phyloP scores from a whole-genome alignment of 148 eudicot species.

The Rhododendron griersonianum region DNA sequence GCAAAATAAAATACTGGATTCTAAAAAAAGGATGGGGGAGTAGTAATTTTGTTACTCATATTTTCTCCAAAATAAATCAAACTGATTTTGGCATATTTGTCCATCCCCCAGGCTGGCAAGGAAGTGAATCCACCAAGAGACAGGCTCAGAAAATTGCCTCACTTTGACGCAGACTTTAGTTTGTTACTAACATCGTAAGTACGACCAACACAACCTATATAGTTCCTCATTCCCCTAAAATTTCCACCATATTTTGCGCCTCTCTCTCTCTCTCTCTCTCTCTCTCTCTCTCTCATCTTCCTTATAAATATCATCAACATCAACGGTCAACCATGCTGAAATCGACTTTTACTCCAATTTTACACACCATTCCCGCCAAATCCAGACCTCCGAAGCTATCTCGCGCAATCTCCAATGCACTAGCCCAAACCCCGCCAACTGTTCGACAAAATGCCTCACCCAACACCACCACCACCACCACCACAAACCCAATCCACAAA shows the following conservation, averaged over 20 bases:
- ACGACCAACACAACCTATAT: background rate
- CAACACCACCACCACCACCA: constrained; percentile 15
- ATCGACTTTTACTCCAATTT: constrained; percentile 35
- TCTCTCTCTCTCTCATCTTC: background rate
- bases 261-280: background rate
- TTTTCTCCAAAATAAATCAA: no score
- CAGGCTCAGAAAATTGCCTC: background rate
- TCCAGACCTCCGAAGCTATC: constrained; percentile 22
- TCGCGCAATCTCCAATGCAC: constrained; percentile 13
- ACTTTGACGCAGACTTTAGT: background rate
- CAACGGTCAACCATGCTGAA: constrained; percentile 30
- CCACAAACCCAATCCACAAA: constrained; percentile 23
- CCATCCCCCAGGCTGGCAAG: background rate
- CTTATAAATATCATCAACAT: background rate
- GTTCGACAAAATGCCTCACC: constrained; percentile 77
- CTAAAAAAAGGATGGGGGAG: no score
- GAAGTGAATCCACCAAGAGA: background rate
- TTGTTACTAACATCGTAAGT: background rate
- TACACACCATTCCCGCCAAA: constrained; percentile 32
- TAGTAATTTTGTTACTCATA: no score
- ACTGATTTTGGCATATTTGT: no score
- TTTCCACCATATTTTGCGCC: no score
- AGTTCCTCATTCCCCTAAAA: background rate
- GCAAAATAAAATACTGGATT: no score
- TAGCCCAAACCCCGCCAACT: constrained; percentile 41